phyloP scores from a whole-genome alignment of 495 filamentous ascomycete genomes.

The Tuber aestivum region DNA sequence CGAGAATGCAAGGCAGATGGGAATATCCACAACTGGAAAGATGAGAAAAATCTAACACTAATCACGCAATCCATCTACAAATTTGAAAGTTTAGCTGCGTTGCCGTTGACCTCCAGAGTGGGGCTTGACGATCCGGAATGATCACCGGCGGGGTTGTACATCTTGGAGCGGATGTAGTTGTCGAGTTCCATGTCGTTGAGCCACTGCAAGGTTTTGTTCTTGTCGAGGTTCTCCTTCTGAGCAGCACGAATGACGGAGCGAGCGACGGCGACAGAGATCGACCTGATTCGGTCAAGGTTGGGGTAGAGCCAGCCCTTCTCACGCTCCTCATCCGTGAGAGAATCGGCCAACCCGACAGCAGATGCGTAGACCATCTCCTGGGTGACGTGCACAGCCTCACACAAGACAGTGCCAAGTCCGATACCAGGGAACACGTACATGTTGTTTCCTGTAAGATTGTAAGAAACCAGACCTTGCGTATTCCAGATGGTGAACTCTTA shows the following conservation, averaged over 20 bases:
- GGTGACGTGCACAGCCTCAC: slow-evolving; percentile 79
- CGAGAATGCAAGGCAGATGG: slow-evolving; percentile 4
- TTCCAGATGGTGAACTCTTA: slow-evolving; percentile 36
- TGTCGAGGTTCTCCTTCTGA: slow-evolving; percentile 63
- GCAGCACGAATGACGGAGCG: slow-evolving; percentile 90
- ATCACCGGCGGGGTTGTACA: slow-evolving; percentile 60
- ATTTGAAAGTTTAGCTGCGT: neutral
- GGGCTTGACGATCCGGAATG: slow-evolving; percentile 26
- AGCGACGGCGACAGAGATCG: slow-evolving; percentile 80
- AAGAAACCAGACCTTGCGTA: slow-evolving; percentile 3
- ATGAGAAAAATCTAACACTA: slow-evolving; percentile 1
- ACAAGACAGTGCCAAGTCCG: slow-evolving; percentile 87
- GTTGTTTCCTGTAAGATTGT: slow-evolving; percentile 53
- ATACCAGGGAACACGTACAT: slow-evolving; percentile 98
- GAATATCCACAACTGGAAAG: neutral
- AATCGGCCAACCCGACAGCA: slow-evolving; percentile 69
- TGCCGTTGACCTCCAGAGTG: slow-evolving; percentile 21
- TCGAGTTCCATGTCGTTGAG: slow-evolving; percentile 60
- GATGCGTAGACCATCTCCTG: slow-evolving; percentile 95
- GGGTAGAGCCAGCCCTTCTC: slow-evolving; percentile 83
- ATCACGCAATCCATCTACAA: neutral
- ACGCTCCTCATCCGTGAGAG: slow-evolving; percentile 72
- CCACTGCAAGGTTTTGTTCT: slow-evolving; percentile 57
- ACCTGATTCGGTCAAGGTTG: slow-evolving; percentile 82
- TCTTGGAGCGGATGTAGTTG: slow-evolving; percentile 60